A percentile compares a stretch with the other conserved stretches of the same genome.
phyloP scores from a whole-genome alignment of 2,329 filamentous ascomycete genomes.

The Pyricularia sp. region DNA sequence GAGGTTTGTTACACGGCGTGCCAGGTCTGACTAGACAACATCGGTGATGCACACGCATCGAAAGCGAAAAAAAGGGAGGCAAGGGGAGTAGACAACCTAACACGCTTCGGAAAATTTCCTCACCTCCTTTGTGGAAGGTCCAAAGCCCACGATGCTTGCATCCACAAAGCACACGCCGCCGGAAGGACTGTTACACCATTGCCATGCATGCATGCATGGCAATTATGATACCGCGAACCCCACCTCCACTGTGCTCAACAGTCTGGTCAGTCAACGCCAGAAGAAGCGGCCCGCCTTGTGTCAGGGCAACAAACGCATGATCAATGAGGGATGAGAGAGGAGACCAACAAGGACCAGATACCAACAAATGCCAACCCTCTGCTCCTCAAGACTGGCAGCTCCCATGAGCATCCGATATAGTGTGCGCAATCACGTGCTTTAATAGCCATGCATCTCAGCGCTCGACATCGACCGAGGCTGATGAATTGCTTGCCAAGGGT shows the following conservation, averaged over 20 bases:
- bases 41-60: neutral
- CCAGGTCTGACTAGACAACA: neutral
- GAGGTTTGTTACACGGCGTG: neutral
- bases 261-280: neutral
- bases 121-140: neutral
- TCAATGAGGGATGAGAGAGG: neutral
- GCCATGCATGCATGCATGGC: neutral
- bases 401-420: neutral
- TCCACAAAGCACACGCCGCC: neutral
- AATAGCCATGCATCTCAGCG: neutral
- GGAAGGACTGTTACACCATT: neutral
- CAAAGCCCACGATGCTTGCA: conserved; percentile 2
- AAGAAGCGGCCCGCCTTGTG: neutral
- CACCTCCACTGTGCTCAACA: neutral
- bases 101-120: conserved; percentile 1
- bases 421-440: neutral
- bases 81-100: neutral
- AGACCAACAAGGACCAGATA: neutral
- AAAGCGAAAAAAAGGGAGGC: neutral
- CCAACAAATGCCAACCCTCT: neutral
- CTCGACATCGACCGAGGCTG: neutral
- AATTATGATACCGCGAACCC: neutral
- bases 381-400: neutral
- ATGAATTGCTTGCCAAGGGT: neutral
- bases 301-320: neutral